Conservation (phyloP, 306 rosid species). For the Prunus fruticosa region DNA sequence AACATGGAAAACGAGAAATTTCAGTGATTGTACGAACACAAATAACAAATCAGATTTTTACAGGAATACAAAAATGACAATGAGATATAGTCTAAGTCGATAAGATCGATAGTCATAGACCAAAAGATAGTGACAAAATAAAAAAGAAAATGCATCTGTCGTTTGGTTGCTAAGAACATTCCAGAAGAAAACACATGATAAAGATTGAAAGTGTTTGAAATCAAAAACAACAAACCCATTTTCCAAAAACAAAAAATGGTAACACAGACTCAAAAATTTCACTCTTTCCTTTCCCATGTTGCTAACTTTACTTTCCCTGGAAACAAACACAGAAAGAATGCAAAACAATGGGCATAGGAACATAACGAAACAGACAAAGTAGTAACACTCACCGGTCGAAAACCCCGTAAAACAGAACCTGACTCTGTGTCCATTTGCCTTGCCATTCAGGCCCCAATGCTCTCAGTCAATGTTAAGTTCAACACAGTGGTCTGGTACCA, state of each 20-base stretch:
- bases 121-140: background rate
- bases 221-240: background rate
- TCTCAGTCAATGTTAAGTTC: background rate
- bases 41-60: background rate
- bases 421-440: conserved; percentile 17
- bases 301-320: background rate
- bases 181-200: background rate
- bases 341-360: background rate
- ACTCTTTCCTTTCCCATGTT: background rate
- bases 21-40: background rate
- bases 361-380: background rate
- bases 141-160: background rate
- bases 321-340: conserved; percentile 1
- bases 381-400: background rate
- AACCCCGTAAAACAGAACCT: background rate
- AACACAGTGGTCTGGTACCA: background rate
- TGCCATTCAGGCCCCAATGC: conserved; percentile 5
- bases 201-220: background rate
- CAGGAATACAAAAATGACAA: background rate
- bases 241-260: background rate
- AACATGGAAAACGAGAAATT: background rate
- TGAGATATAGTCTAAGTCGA: background rate
- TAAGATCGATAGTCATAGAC: background rate
- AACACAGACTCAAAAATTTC: background rate
- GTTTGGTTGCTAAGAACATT: background rate